Evolutionary conservation across 2,329 filamentous ascomycete genomes (phyloP), one percentile per base, ranked within the genome.

Genomic region (Aureobasidium sp.): DNA sequence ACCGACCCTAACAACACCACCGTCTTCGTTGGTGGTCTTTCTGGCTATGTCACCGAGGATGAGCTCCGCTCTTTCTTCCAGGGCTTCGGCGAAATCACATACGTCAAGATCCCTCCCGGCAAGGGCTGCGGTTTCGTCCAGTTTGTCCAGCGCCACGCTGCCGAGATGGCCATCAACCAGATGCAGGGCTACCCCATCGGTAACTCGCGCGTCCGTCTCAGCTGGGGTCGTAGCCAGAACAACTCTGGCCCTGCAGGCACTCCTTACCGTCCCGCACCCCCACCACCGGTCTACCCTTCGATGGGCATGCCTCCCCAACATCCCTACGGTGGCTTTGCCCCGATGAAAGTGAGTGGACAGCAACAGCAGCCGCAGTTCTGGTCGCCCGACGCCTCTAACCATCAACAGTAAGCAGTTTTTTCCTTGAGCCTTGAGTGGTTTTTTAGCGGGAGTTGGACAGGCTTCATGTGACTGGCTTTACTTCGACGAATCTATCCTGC

Each of bases 41-140:
- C 90, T 32, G 93, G 93, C 60, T 98, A 98, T 66, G 93, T 98
- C 58, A 98, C 93, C 42, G 93, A 98, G 76, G 93, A 98, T 65
- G 93, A 98, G 78, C 85, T 98, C n/a, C 89, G 93, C 59, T 96
- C 90, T 0, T 98, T 98, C 81, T 98, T 98, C 85, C 93, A 98
- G 72, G 93, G 93, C 63, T 98, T 98, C 60, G 93, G 93, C 57
- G 93, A 98, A 71, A 98, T 98, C 68, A 98, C 93, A 64, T 98
- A 98, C 70, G 93, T 98, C 76, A 98, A 98, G 84, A 98, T 98
- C 56, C 93, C 93, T 51, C 91, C 93, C 60, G 93, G 93, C 75
- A 98, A 98, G 81, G 93, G 93, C 62, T 98, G 93, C 67, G 93
- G 93, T 55, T 98, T 98, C 68, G 93, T 98, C 56, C 93, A 98